Base-by-base conservation (phyloP, 2,329 filamentous ascomycete genomes). In the Stylonectria norvegica region DNA sequence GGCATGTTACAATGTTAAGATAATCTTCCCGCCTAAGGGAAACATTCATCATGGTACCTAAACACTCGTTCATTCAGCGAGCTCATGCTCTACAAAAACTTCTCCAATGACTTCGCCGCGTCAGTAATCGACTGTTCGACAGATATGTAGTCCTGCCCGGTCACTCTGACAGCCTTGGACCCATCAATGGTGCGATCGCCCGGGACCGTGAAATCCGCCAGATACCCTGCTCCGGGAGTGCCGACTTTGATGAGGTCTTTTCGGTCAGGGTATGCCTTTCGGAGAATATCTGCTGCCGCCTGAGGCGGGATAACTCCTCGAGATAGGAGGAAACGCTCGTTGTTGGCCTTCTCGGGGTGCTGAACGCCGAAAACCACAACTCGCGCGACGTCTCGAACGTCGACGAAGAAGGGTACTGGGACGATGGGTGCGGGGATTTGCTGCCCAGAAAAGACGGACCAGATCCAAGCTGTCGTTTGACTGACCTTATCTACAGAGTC, bases 201-300 rank as follows among this genome's bases (percentile, higher is more conserved):
- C 0, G 45, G 33, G 35, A 39, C 53, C 4, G 16, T 14, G 18
- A 48, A 56, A 4, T 35, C 42, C 2, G 49, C 25, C 10, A 27
- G 20, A 14, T 56, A 56, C 9, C 49, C 53, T 15, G 49, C 38
- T 1, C 49, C 53, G 11, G 51, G 51, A 7, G 31, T 41, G 3
- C 53, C 53, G 11, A 14, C 30, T 31, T 56, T 53, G 36, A 56
- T 56, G 20, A 40, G 41, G 19, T 50, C 43, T 12, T 39, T 28
- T 11, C 50, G 48, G 4, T 45, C 30, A 4, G 51, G 53, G 22
- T 45, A 56, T 10, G 49, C 49, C 18, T 52, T 38, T 1, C 53
- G 53, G n/a, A 56, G 53, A 6, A 56, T 30, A 27, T 56, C 51
- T 1, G 53, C 53, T 7, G 51, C 53, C 2, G 45, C 51, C 18